A percentile compares a stretch with the other conserved stretches of the same genome.
Conservation (phyloP, 2,329 filamentous ascomycete species). For the Coleophoma crateriformis region DNA sequence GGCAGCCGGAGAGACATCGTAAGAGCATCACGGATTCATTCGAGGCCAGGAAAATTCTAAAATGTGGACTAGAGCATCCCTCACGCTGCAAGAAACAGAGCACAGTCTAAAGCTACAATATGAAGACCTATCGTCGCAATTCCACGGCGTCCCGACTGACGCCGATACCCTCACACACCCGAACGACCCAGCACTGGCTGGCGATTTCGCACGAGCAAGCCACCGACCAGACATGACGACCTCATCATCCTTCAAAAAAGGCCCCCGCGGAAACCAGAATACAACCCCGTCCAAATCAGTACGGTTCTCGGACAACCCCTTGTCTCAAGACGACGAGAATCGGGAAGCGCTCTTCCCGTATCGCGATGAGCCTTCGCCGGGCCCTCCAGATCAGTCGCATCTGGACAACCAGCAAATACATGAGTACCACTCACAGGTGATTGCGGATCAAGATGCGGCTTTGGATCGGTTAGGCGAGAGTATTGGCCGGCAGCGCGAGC, state of each 20-base stretch:
- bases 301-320: conserved; percentile 69
- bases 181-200: conserved; percentile 56
- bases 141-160: conserved; percentile 57
- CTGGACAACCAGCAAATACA: conserved; percentile 84
- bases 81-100: conserved; percentile 59
- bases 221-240: conserved; percentile 26
- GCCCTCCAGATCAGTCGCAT: conserved; percentile 28
- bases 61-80: conserved; percentile 20
- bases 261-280: conserved; percentile 25
- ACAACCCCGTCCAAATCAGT: conserved; percentile 61
- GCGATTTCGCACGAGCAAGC: conserved; percentile 60
- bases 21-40: conserved; percentile 17
- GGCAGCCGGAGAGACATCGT: conserved; percentile 60
- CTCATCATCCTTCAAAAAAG: conserved; percentile 36
- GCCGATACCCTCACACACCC: conserved; percentile 50
- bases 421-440: conserved; percentile 71
- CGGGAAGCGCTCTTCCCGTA: conserved; percentile 62
- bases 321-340: conserved; percentile 33
- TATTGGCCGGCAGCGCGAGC: conserved; percentile 83
- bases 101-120: conserved; percentile 67
- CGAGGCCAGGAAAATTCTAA: background rate
- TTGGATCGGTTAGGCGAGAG: conserved; percentile 82
- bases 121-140: conserved; percentile 72
- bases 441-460: conserved; percentile 89
- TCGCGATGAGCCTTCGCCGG: conserved; percentile 57